Evolutionary conservation across 2,329 filamentous ascomycete genomes (phyloP), one percentile per base, ranked within the genome.

Genomic region (Aspergillus latus): DNA sequence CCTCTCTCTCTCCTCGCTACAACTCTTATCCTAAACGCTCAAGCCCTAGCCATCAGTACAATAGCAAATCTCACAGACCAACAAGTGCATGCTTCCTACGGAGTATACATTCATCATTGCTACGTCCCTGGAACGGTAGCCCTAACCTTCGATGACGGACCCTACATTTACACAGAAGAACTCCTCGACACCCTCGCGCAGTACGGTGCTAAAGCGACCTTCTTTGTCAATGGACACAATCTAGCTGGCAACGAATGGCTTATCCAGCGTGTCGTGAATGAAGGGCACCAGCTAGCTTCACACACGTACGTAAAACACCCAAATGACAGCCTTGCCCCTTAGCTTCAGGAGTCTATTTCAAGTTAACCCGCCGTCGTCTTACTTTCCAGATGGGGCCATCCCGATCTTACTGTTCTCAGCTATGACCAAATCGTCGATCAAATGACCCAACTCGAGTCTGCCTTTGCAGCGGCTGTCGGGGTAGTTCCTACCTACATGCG

Each of bases 101-200:
- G 82, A 30, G 77, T 75, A 2, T 67, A 84, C 32, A 68, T 76
- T 55, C 64, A 64, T 26, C 63, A 65, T 36, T 77, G 76, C 60
- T 63, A 59, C 11, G 71, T 74, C 2, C 74, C 78, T 1, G 82
- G 82, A 40, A 80, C 81, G 15, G 79, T 88, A 59, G 85, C 85
- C 9, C 68, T 88, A 16, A 88, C 85, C 6, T 88, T 83, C 62
- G 85, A 88, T 60, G 85, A 88, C 64, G 85, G 85, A 0, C 86
- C 85, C 11, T 82, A 79, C 63, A 71, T 77, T 32, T 86, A 84
- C 68, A 88, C 84, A 1, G 65, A 72, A 16, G 77, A 82, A 48
- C 76, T 88, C 5, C 75, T 88, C 2, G 81, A 87, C 62, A 75
- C 82, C 43, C 76, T 88, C 48, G 73, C 74, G 46, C 73, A 73